These are phyloP conservation scores for Lignosus rhinocerotis DNA, from an alignment of 1,284 basidiomycete species.

Conservation along the genomic window DNA sequence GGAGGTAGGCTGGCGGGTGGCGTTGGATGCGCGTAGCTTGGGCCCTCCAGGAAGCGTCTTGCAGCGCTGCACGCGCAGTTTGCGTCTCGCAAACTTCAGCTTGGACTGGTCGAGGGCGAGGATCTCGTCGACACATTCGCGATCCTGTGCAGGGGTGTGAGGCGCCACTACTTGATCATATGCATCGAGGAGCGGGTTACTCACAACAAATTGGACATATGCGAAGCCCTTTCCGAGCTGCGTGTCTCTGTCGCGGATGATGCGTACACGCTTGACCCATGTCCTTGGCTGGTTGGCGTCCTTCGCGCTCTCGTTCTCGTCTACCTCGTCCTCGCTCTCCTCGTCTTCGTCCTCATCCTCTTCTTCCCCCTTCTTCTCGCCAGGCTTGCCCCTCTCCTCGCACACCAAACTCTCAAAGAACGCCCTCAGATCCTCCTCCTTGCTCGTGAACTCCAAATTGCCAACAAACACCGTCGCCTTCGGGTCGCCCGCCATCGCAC, in stretches of 20 bases:
- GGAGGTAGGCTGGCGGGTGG: slow-evolving; percentile 12
- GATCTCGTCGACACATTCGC: slow-evolving; percentile 87
- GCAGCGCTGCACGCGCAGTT: slow-evolving; percentile 84
- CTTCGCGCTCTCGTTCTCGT: slow-evolving; percentile 13
- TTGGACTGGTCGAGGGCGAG: slow-evolving; percentile 73
- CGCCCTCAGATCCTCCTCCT: slow-evolving; percentile 85
- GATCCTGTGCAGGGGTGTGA: slow-evolving; percentile 57
- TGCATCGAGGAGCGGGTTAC: slow-evolving; percentile 32
- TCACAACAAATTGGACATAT: slow-evolving; percentile 86
- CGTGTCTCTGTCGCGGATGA: slow-evolving; percentile 90
- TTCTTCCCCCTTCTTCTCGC: slow-evolving; percentile 24
- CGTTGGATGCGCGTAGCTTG: slow-evolving; percentile 24
- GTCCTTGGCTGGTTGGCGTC: slow-evolving; percentile 33
- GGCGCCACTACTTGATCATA: slow-evolving; percentile 2
- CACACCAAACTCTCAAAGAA: slow-evolving; percentile 85
- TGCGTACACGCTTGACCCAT: slow-evolving; percentile 87
- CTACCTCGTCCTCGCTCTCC: slow-evolving; percentile 28
- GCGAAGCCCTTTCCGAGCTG: slow-evolving; percentile 98
- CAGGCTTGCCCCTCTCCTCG: slow-evolving; percentile 67
- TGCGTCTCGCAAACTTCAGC: slow-evolving; percentile 89
- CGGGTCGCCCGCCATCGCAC: slow-evolving; percentile 53
- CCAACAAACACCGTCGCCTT: slow-evolving; percentile 90
- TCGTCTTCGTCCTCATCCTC: slow-evolving; percentile 30
- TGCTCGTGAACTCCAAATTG: slow-evolving; percentile 89
- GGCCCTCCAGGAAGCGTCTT: slow-evolving; percentile 54